These are phyloP conservation scores for Scopulariopsis brevicaulis DNA, from an alignment of 2,329 filamentous ascomycete genomes.

Conservation along the genomic window DNA sequence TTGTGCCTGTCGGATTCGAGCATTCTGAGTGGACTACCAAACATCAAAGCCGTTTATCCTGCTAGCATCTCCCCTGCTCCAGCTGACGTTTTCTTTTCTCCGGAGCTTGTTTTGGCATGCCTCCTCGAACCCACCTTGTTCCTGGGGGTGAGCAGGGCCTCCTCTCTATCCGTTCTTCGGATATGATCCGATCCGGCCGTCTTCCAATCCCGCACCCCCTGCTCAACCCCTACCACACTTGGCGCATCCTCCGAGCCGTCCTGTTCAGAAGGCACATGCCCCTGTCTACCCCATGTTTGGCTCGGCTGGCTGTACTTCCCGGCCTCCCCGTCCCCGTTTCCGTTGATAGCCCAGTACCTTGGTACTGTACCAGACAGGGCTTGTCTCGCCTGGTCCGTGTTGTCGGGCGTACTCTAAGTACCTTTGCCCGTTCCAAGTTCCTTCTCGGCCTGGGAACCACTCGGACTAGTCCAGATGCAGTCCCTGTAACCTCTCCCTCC, in stretches of 20 bases:
- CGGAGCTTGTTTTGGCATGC: background rate
- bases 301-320: background rate
- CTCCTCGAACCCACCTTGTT: background rate
- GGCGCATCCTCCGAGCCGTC: background rate
- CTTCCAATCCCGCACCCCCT: background rate
- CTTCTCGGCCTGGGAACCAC: background rate
- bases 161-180: background rate
- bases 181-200: constrained; percentile 4
- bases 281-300: background rate
- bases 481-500: constrained; percentile 5
- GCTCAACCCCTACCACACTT: background rate
- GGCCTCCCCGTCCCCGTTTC: background rate
- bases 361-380: constrained; percentile 16
- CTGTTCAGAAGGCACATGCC: background rate
- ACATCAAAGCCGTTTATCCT: background rate
- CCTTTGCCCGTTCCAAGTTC: background rate
- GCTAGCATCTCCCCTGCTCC: background rate
- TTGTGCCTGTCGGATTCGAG: background rate
- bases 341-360: background rate
- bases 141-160: background rate
- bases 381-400: constrained; percentile 33
- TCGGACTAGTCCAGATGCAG: background rate
- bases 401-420: constrained; percentile 9
- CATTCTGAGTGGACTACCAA: background rate
- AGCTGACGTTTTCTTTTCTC: background rate